Evolutionary conservation across 2,329 filamentous ascomycete genomes (phyloP).

Genomic region (Monilinia laxa): DNA sequence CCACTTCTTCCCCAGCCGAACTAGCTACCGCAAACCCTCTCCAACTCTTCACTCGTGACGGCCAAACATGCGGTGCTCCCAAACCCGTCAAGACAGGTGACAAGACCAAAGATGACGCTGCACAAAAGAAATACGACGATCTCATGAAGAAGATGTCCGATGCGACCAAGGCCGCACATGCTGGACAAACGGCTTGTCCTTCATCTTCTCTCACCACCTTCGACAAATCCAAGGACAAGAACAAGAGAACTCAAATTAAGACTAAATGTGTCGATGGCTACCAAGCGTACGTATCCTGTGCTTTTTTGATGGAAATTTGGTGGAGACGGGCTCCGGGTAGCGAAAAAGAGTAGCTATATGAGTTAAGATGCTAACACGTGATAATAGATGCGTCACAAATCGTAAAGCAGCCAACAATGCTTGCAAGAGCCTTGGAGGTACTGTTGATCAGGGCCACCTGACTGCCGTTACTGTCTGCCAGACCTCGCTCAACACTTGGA

Average conservation of each 20-base stretch:
- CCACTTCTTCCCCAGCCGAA: neutral
- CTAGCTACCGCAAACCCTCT: neutral
- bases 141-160: neutral
- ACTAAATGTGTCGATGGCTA: neutral
- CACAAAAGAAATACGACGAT: neutral
- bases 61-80: conserved; percentile 3
- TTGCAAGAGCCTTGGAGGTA: neutral
- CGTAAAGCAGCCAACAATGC: neutral
- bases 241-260: neutral
- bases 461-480: neutral
- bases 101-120: neutral
- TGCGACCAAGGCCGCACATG: neutral
- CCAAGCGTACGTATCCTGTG: neutral
- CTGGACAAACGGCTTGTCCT: neutral
- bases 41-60: neutral
- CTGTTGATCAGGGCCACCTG: neutral
- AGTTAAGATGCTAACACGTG: neutral
- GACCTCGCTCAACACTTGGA: neutral
- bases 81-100: neutral
- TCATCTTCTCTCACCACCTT: neutral
- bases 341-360: no score
- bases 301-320: no score
- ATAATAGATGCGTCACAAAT: neutral
- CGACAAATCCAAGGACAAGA: neutral
- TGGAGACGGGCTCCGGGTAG: no score